phyloP scores from a whole-genome alignment of 345 rosid genomes.

The Durio zibethinus region DNA sequence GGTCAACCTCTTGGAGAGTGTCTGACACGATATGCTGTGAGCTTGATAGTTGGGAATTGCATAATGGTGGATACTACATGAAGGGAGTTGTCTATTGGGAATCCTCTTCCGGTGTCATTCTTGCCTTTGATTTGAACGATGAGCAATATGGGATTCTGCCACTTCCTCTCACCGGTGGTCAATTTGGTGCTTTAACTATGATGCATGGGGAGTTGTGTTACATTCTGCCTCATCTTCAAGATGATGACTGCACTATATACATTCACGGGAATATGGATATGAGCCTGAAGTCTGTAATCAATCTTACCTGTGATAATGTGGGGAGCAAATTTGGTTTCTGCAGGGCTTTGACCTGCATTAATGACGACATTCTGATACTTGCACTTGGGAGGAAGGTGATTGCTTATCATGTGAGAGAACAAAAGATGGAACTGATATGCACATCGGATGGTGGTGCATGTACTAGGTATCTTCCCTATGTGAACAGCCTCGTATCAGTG shows the following conservation, averaged over 20 bases:
- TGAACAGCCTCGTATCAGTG: background rate
- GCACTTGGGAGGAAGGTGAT: background rate
- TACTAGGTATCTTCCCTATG: background rate
- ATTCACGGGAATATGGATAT: constrained; percentile 7
- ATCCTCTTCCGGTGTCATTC: background rate
- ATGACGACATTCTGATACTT: constrained; percentile 9
- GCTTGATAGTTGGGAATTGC: background rate
- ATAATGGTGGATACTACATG: constrained; percentile 4
- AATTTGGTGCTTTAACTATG: background rate
- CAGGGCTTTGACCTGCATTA: constrained; percentile 1
- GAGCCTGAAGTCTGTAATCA: constrained; percentile 4
- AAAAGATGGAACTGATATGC: background rate
- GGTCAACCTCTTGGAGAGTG: constrained; percentile 35
- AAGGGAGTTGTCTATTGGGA: constrained; percentile 9
- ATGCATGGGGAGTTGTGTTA: constrained; percentile 4
- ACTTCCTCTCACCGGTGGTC: background rate
- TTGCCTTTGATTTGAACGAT: background rate
- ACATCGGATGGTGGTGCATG: background rate
- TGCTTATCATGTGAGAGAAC: constrained; percentile 6
- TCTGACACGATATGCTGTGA: constrained; percentile 12
- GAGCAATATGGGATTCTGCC: constrained; percentile 5
- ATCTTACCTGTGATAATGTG: background rate
- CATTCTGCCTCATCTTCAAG: background rate
- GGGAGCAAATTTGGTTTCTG: background rate
- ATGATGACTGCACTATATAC: background rate